Conservation (phyloP, 108 stramenopile genomes). For the Bacterosira constricta region DNA sequence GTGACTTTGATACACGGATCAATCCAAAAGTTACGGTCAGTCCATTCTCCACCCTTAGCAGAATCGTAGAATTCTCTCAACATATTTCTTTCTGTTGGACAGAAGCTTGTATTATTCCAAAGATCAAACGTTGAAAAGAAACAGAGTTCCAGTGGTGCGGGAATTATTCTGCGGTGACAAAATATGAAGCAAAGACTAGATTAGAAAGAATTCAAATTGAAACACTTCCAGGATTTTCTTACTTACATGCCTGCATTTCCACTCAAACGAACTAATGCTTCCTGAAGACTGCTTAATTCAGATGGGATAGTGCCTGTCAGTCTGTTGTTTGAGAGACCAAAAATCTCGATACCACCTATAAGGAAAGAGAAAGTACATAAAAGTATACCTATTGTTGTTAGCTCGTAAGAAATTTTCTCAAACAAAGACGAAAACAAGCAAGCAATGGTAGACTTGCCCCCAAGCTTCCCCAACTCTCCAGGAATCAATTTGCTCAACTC, state of each 20-base stretch:
- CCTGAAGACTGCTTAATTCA: background rate
- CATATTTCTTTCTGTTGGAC: conserved; percentile 24
- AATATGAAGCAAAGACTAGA: background rate
- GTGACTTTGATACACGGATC: background rate
- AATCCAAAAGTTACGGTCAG: conserved; percentile 1
- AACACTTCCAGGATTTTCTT: background rate
- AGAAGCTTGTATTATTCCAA: background rate
- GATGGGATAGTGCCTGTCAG: background rate
- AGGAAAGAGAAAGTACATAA: background rate
- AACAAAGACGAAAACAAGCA: conserved; percentile 3
- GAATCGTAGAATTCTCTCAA: conserved; percentile 17
- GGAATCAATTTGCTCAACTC: background rate
- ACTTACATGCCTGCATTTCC: background rate
- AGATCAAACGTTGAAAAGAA: conserved; percentile 12
- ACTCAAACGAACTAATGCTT: background rate
- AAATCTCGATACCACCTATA: background rate
- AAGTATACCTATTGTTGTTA: no score
- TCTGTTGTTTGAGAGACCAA: background rate
- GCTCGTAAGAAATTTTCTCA: background rate
- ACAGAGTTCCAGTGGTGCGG: background rate
- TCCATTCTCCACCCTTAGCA: conserved; percentile 31
- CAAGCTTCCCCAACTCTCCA: background rate
- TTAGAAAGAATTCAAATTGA: background rate
- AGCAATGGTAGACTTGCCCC: background rate
- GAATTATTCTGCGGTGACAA: background rate